Percentiles rank a stretch among this genome's conserved stretches.
phyloP scores from a whole-genome alignment of 257 asterid species.

The Apocynum venetum region DNA sequence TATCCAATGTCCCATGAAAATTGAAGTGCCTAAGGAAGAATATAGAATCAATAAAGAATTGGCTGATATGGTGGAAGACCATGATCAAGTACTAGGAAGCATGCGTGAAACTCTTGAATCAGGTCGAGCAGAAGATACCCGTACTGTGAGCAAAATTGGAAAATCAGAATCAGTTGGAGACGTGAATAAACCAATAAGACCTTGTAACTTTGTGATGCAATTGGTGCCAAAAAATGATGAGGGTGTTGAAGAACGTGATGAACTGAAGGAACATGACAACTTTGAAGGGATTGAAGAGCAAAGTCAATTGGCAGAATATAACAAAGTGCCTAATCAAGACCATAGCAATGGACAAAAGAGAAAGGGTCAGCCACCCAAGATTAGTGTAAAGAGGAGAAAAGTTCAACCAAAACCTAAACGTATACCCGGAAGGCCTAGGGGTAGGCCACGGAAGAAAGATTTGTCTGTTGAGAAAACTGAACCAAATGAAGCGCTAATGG shows the following conservation, averaged over 20 bases:
- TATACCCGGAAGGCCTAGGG: slow-evolving; percentile 5
- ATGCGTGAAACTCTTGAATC: not conserved
- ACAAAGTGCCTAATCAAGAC: not conserved
- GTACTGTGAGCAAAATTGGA: not conserved
- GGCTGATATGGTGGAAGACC: not conserved
- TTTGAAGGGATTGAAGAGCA: not conserved
- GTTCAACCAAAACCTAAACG: not conserved
- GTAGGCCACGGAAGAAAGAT: slow-evolving; percentile 18
- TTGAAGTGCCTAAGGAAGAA: slow-evolving; percentile 5
- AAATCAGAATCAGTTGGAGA: not conserved
- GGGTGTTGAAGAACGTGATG: not conserved
- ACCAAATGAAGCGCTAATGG: not conserved
- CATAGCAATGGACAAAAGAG: not conserved
- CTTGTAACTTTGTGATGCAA: not conserved
- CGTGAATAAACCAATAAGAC: not conserved
- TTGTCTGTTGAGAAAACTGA: not conserved
- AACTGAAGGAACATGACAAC: not conserved
- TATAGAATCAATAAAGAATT: not conserved
- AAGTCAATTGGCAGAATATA: not conserved
- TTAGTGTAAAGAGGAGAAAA: not conserved
- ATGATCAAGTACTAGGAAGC: not conserved
- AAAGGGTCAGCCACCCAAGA: slow-evolving; percentile 6
- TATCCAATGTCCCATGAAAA: not conserved
- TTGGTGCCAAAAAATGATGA: not conserved
- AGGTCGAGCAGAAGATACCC: not conserved